Base-by-base conservation (phyloP, 2,329 filamentous ascomycete genomes). In the Talaromyces sp. region DNA sequence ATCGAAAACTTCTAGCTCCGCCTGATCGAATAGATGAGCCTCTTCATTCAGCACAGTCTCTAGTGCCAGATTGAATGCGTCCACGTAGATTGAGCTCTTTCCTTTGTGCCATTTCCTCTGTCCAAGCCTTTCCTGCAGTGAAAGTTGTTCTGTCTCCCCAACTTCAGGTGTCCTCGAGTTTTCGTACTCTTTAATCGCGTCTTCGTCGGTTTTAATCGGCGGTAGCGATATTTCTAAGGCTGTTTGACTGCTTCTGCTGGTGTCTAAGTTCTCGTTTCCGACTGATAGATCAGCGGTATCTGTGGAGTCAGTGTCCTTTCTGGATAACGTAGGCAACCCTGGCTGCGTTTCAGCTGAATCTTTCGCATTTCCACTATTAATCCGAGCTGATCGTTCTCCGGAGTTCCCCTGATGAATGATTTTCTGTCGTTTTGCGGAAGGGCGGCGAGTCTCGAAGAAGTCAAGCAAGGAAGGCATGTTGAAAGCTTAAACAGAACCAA, bases 11-110 rank as follows among this genome's bases (percentile, higher is more conserved):
- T 82, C 78, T 66, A 81, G 83, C 73, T 99, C 94, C 17, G 84
- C 86, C 59, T 85, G 83, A 66, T 94, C 83, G 69, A 97, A 99
- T 0, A 99, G 77, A 73, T 96, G 90, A 0, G 84, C 82, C 73
- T 99, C 94, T 58, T 97, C 90, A 51, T 90, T 86, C 11, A 97
- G 76, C 3, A 99, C 94, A 0, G 90, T 96, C 60, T 93, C 87
- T 51, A 99, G 77, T 2, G 93, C 91, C 13, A 97, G 79, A 67
- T 96, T 96, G 78, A 99, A 99, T 0, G 94, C 94, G 75, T 99
- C 94, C 17, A 97, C 91, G 67, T 99, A 99, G 57, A 99, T 90
- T 1, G 92, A 97, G 67, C 87, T 95, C 70, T 85, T 86, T 0
- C 91, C 90, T 66, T 81, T 84, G 4, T 85, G 74, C 90, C 90